phyloP scores from a whole-genome alignment of 805 yeast species.

The Saturnispora saitoi region DNA sequence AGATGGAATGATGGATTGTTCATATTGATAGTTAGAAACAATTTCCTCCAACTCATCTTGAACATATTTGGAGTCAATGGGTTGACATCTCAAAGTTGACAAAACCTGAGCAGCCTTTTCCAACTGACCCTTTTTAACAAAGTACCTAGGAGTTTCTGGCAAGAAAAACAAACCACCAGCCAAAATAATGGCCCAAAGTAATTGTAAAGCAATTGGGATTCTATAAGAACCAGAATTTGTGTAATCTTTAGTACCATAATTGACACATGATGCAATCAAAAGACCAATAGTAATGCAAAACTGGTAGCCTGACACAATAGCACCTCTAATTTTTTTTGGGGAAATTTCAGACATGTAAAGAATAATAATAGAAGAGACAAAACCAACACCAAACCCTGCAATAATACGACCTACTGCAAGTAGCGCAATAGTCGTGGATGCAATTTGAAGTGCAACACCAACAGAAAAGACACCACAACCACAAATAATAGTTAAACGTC shows the following conservation, averaged over 20 bases:
- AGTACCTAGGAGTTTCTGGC: constrained; percentile 72
- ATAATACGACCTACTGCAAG: constrained; percentile 58
- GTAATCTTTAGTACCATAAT: constrained; percentile 53
- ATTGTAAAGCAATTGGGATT: constrained; percentile 65
- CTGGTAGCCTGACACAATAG: constrained; percentile 67
- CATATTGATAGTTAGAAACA: constrained; percentile 41
- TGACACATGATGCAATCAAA: constrained; percentile 57
- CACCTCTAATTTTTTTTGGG: constrained; percentile 71
- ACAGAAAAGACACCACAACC: constrained; percentile 37
- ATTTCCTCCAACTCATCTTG: constrained; percentile 42
- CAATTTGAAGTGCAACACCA: constrained; percentile 41
- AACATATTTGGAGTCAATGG: constrained; percentile 37
- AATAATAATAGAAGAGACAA: constrained; percentile 66
- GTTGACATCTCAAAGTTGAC: constrained; percentile 43
- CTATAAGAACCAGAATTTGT: constrained; percentile 54
- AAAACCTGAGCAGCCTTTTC: constrained; percentile 50
- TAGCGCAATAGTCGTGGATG: constrained; percentile 37
- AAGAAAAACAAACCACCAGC: constrained; percentile 50
- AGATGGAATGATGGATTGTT: constrained; percentile 27
- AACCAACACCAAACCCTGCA: constrained; percentile 72
- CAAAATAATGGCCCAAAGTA: constrained; percentile 55
- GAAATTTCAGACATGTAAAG: constrained; percentile 71
- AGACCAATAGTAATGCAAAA: constrained; percentile 57
- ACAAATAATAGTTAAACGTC: constrained; percentile 37
- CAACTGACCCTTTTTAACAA: constrained; percentile 45